These are phyloP conservation scores for Agrostemma githago DNA, from an alignment of 148 eudicot species.

Conservation along the genomic window DNA sequence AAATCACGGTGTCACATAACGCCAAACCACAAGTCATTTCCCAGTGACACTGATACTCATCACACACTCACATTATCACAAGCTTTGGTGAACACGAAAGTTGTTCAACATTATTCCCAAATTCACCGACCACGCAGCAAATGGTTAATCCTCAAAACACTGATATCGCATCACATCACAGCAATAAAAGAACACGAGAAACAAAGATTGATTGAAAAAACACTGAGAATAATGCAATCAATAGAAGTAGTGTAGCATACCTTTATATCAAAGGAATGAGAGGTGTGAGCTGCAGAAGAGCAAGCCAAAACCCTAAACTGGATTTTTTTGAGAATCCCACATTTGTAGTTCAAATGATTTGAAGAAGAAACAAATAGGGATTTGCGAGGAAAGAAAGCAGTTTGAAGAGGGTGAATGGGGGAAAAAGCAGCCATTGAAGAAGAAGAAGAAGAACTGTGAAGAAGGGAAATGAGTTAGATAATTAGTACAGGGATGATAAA, in stretches of 20 bases:
- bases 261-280: conserved; percentile 15
- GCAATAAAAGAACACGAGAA: not conserved
- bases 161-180: not conserved
- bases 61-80: too few relatives aligned
- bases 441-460: conserved; percentile 1
- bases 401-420: conserved; percentile 6
- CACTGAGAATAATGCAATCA: not conserved
- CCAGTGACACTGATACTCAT: too few relatives aligned
- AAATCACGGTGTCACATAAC: too few relatives aligned
- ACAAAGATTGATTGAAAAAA: not conserved
- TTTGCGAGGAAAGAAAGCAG: conserved; percentile 13
- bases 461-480: not conserved
- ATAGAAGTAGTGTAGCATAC: conserved; percentile 7
- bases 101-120: too few relatives aligned
- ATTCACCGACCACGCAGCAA: too few relatives aligned
- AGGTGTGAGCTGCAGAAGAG: conserved; percentile 19
- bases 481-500: not conserved
- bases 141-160: not conserved
- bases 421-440: conserved; percentile 21
- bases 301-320: conserved; percentile 28
- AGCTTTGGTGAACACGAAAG: too few relatives aligned
- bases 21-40: too few relatives aligned
- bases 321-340: conserved; percentile 15
- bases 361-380: not conserved
- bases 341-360: not conserved